A percentile compares a stretch with the other conserved stretches of the same genome.
Evolutionary conservation across 768 basidiomycete genomes (phyloP).

Genomic region (Amanita pseudoporphyria): DNA sequence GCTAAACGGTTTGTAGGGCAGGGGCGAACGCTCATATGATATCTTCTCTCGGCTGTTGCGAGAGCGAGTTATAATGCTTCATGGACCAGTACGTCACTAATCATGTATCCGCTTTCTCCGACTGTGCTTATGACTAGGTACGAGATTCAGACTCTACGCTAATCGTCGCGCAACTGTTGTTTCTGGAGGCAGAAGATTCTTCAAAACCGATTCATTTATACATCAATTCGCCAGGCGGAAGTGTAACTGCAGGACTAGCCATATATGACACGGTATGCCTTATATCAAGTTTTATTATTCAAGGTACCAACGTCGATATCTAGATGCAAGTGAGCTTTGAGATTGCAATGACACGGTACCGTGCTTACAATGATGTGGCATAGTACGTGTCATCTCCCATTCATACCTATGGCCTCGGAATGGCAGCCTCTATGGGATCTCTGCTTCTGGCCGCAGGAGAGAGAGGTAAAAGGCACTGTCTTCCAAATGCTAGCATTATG

Average conservation of each 20-base stretch:
- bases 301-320: slow-evolving; percentile 10
- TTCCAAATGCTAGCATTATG: slow-evolving; percentile 96
- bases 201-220: slow-evolving; percentile 93
- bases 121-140: slow-evolving; percentile 42
- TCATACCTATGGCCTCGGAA: slow-evolving; percentile 93
- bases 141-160: slow-evolving; percentile 84
- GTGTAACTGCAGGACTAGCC: slow-evolving; percentile 91
- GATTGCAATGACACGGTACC: slow-evolving; percentile 9
- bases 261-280: slow-evolving; percentile 89
- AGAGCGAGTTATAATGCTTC: slow-evolving; percentile 93
- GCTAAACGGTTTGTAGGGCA: slow-evolving; percentile 36
- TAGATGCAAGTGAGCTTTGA: slow-evolving; percentile 9
- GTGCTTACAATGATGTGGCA: slow-evolving; percentile 13
- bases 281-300: slow-evolving; percentile 39
- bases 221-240: slow-evolving; percentile 95
- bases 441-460: slow-evolving; percentile 87
- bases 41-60: slow-evolving; percentile 90
- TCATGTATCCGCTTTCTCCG: neutral
- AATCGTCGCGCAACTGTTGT: slow-evolving; percentile 85
- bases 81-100: slow-evolving; percentile 63
- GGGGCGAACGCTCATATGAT: slow-evolving; percentile 88
- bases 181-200: slow-evolving; percentile 93
- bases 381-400: slow-evolving; percentile 92
- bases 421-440: slow-evolving; percentile 95
- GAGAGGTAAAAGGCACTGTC: slow-evolving; percentile 82